These are phyloP conservation scores for Lactarius akahatsu DNA, from an alignment of 768 basidiomycete species.

Conservation along the genomic window DNA sequence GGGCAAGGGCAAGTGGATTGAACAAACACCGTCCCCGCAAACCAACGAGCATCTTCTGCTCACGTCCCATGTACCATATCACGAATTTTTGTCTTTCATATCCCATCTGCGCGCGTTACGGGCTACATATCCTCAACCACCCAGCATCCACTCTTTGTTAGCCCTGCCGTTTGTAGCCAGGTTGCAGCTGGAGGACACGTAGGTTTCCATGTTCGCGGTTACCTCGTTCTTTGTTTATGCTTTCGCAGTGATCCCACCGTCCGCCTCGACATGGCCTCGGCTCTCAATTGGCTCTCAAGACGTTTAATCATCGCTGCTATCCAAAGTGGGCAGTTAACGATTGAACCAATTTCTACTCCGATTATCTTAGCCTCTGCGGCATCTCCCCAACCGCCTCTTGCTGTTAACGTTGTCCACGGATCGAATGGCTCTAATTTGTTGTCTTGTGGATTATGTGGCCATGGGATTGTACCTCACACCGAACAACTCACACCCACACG, in stretches of 20 bases:
- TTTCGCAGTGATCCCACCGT: conserved; percentile 79
- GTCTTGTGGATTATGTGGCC: conserved; percentile 79
- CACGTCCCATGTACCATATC: conserved; percentile 70
- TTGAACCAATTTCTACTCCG: conserved; percentile 77
- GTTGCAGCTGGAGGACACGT: conserved; percentile 82
- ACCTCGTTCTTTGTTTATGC: conserved; percentile 27
- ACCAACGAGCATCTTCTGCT: conserved; percentile 47
- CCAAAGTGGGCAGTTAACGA: conserved; percentile 78
- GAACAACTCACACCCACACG: conserved; percentile 38
- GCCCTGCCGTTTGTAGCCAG: conserved; percentile 77
- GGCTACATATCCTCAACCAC: conserved; percentile 56
- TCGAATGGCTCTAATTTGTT: conserved; percentile 50
- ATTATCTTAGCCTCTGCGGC: conserved; percentile 57
- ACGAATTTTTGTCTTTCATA: conserved; percentile 78
- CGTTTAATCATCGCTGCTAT: conserved; percentile 83
- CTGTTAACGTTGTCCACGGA: conserved; percentile 41
- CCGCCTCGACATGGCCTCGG: conserved; percentile 90
- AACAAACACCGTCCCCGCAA: conserved; percentile 37
- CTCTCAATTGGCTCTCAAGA: conserved; percentile 90
- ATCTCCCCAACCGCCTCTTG: conserved; percentile 37
- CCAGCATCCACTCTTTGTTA: conserved; percentile 71
- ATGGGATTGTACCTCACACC: conserved; percentile 46
- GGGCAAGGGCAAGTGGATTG: conserved; percentile 72
- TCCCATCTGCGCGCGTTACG: conserved; percentile 73
- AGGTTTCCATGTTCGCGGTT: conserved; percentile 39